Evolutionary conservation across 179 eudicot genomes (phyloP).

Genomic region (Sideroxylon spinosum): DNA sequence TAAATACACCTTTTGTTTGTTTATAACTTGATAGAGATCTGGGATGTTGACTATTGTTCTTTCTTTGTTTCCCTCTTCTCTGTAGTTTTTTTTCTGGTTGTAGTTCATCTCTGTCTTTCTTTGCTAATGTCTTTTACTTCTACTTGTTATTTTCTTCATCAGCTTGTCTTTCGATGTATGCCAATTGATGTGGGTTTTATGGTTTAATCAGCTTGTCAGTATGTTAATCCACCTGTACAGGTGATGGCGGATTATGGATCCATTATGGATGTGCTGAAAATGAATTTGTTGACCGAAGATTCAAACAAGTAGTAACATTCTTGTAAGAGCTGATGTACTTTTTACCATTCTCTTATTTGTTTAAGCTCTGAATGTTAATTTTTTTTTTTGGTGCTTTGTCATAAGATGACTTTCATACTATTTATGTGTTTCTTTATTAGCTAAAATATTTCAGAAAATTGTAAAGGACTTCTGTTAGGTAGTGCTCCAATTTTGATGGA

Average conservation of each 20-base stretch:
- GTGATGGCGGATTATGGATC: slow-evolving; percentile 83
- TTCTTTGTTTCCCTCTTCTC: too few species aligned
- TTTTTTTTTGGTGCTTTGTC: not conserved
- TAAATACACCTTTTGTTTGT: too few species aligned
- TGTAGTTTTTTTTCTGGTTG: too few species aligned
- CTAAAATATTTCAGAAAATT: not conserved
- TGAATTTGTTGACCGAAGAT: slow-evolving; percentile 41
- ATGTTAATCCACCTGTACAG: slow-evolving; percentile 67
- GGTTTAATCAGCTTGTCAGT: too few species aligned
- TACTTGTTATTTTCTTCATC: too few species aligned
- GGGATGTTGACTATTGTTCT: too few species aligned
- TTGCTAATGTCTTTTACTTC: too few species aligned
- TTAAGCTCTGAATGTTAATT: not conserved
- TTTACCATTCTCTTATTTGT: not conserved
- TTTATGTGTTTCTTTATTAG: not conserved
- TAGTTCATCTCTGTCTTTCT: too few species aligned
- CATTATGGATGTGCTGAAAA: slow-evolving; percentile 82
- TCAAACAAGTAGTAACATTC: slow-evolving; percentile 18
- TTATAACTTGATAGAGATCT: too few species aligned
- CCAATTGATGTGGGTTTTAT: too few species aligned
- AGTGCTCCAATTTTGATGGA: slow-evolving; percentile 1
- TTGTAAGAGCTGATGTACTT: slow-evolving; percentile 9
- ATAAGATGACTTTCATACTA: slow-evolving; percentile 1
- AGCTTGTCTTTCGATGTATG: too few species aligned
- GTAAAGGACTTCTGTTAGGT: slow-evolving; percentile 11